Evolutionary conservation across 345 rosid genomes (phyloP), one percentile per base, ranked within the genome.

Genomic region (Boechera divaricarpa): DNA sequence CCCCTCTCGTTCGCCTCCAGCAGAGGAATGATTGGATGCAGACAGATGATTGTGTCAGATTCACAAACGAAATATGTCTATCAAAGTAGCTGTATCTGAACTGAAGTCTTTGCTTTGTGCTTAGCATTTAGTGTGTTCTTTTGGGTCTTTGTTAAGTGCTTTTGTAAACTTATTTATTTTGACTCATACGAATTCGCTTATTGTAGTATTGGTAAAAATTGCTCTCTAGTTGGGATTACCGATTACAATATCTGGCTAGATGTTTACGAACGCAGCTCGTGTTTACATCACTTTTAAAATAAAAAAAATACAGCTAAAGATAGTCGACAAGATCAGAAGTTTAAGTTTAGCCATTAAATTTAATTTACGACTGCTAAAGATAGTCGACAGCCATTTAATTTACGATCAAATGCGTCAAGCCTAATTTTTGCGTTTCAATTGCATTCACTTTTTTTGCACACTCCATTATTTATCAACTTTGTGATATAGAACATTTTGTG

Each of bases 1-100:
- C 76, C 41, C 41, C 41, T 77, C 80, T 10, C 76, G 57, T 9
- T 70, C 76, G 56, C 80, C 80, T 15, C 65, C 56, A 56, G 80
- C 66, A 41, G 76, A 77, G 47, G 80, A 77, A 63, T 77, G 80
- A 77, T 70, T 28, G 15, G 65, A 51, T 21, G 33, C 67, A 72
- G 45, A 58, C 8, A 16, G 54, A 45, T 60, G 48, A 32, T 31
- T 38, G 29, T 48, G 38, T 48, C 0, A 12, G 69, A 69, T 13
- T 58, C 54, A 18, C 42, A 53, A 42, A 31, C 32, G 18, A 51
- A 48, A 26, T 2, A 31, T 53, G 63, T 53, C 77, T 53, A 28
- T 32, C 29, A 5, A 63, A 63, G 35, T 63, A 52, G 65, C 38
- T 26, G 65, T 47, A 52, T 58, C 49, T 56, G 71, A 74, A 55